phyloP scores from a whole-genome alignment of 805 yeast species.

The Ogataea henricii region DNA sequence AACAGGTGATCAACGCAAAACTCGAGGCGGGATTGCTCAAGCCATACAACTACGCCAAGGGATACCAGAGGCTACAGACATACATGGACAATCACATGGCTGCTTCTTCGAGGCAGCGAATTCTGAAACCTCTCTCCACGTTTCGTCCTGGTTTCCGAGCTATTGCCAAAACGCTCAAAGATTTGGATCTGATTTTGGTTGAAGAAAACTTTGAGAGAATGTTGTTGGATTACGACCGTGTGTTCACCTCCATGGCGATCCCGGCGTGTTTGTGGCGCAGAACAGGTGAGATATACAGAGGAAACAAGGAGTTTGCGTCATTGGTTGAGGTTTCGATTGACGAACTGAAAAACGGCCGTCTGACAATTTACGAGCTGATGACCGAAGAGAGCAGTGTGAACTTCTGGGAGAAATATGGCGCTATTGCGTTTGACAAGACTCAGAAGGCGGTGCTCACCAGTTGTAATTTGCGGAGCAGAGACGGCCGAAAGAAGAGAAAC shows the following conservation, averaged over 20 bases:
- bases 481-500: slow-evolving; percentile 74
- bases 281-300: slow-evolving; percentile 93
- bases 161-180: slow-evolving; percentile 85
- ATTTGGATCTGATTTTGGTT: slow-evolving; percentile 86
- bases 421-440: slow-evolving; percentile 92
- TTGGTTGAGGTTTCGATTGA: slow-evolving; percentile 88
- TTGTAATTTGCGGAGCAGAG: slow-evolving; percentile 81
- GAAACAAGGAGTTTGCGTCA: slow-evolving; percentile 94
- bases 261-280: slow-evolving; percentile 98
- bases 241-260: slow-evolving; percentile 95
- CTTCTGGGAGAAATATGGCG: slow-evolving; percentile 97
- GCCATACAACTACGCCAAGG: slow-evolving; percentile 92
- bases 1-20: slow-evolving; percentile 92
- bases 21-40: slow-evolving; percentile 88
- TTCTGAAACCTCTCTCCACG: slow-evolving; percentile 78
- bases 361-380: slow-evolving; percentile 92
- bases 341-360: slow-evolving; percentile 86
- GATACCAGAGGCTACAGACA: slow-evolving; percentile 83
- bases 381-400: slow-evolving; percentile 94
- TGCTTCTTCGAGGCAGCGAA: slow-evolving; percentile 76
- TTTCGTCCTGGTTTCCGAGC: slow-evolving; percentile 94
- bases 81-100: slow-evolving; percentile 95
- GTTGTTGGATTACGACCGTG: slow-evolving; percentile 90
- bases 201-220: slow-evolving; percentile 94
- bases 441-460: slow-evolving; percentile 94